Percentiles rank a stretch among this genome's conserved stretches.
Conservation (phyloP, 208 protist species). For the Trypanosoma avium region DNA sequence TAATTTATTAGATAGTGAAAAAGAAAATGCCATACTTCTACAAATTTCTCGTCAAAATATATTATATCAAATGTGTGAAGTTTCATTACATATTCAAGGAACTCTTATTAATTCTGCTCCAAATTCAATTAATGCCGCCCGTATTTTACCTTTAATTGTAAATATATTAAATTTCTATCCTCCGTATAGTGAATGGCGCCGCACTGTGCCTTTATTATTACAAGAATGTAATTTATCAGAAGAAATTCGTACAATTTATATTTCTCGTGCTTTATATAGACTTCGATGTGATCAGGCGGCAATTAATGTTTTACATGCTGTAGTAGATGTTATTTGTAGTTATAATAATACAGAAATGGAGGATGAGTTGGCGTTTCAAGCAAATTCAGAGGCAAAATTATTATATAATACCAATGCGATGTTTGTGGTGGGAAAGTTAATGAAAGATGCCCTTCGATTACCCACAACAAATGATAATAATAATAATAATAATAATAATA, state of each 20-base stretch:
- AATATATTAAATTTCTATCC: constrained; percentile 38
- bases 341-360: constrained; percentile 42
- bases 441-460: constrained; percentile 71
- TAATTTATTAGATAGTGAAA: neutral
- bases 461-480: neutral
- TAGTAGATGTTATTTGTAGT: constrained; percentile 52
- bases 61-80: constrained; percentile 46
- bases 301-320: constrained; percentile 49
- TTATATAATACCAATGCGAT: constrained; percentile 49
- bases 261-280: constrained; percentile 35
- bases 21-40: constrained; percentile 2
- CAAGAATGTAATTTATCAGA: constrained; percentile 31
- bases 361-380: constrained; percentile 72
- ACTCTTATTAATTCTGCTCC: constrained; percentile 50
- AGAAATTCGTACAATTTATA: constrained; percentile 24
- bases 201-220: constrained; percentile 46
- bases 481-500: constrained; percentile 3
- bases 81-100: constrained; percentile 46
- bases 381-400: constrained; percentile 46
- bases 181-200: constrained; percentile 60
- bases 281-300: constrained; percentile 50
- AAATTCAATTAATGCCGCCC: constrained; percentile 33
- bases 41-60: constrained; percentile 24
- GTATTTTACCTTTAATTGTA: constrained; percentile 54
- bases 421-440: constrained; percentile 51